Base-by-base conservation (phyloP, 495 filamentous ascomycete species). In the Penicillium longicatenatum region DNA sequence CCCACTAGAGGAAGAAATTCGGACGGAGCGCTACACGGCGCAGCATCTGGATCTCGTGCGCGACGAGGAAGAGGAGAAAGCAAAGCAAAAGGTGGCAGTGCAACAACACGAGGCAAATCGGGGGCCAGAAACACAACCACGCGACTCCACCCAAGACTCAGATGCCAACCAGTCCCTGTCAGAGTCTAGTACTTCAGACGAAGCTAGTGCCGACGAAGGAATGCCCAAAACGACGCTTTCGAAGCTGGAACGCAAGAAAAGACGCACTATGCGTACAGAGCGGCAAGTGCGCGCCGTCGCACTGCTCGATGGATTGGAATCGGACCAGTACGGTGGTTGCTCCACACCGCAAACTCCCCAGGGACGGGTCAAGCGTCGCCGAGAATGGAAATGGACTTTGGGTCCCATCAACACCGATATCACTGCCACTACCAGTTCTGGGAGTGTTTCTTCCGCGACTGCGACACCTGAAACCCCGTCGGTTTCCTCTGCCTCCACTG, bases 381-480 rank as follows among this genome's bases (percentile, higher is more conserved):
- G 82, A 19, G 77, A 82, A 63, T 86, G 83, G 83, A 67, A 71
- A 49, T 86, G 83, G 83, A 86, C 83, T 4, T 61, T 86, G 16
- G 81, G 74, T 0, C 77, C 82, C 7, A 21, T 75, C 5, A 56
- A 70, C 3, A 41, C 57, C n/a, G 21, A 26, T 39, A 37, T 57
- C 30, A 17, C 37, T 10, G 26, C 26, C 7, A 45, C 42, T 42
- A 50, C 12, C 10, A 49, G 29, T 20, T 43, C 48, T 22, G 37
- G 30, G 14, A 50, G 31, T 43, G 48, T 45, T 43, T 30, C 33
- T 41, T 60, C 53, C 4, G 45, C 30, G 16, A 37, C 51, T 35
- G 9, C 50, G 7, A 30, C 39, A 20, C 26, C 52, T 7, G 19
- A 52, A 12, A 20, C 46, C 10, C 14, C 52, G 1, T 39, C 42